Evolutionary conservation across 2,329 filamentous ascomycete genomes (phyloP), one percentile per base, ranked within the genome.

Genomic region (Pseudogymnoascus sp.): DNA sequence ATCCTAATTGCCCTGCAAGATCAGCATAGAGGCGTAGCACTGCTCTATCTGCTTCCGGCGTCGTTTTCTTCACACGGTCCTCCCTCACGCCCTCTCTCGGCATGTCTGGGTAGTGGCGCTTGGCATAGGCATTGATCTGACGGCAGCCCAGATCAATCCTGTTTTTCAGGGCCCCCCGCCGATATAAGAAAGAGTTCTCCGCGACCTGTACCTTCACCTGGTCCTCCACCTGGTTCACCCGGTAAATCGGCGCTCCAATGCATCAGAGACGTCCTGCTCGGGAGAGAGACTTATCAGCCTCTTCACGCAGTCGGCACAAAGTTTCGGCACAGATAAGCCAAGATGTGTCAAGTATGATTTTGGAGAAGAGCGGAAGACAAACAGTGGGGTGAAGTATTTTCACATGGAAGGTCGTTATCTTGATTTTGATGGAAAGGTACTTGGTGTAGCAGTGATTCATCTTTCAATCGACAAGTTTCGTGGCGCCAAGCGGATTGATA

Each of bases 341-440:
- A 59, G 35, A 35, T 62, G 55, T 45, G 27, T 62, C 21, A 40
- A 35, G 36, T 62, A 62, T 45, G 36, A 60, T 40, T 62, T 42
- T 60, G 36, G 48, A 18, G 33, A 62, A 48, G 61, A 60, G 27
- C 39, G 29, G 37, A 62, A 33, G 21, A 62, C 40, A 36, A 29
- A 18, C n/a, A 61, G 29, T 48, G 13, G 40, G 25, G 29, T 61
- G 29, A 36, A 60, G 39, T 63, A 63, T 29, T 65, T 63, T 31
- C 27, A 64, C 27, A 60, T 65, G 10, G 55, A 61, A 45, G 48
- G 59, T 15, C 15, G 52, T 60, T 70, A 72, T 64, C 64, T 74
- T 36, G 66, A 74, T 65, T 73, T 69, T 67, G 58, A 74, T 48
- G 66, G 69, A 58, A 65, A 69, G 60, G 62, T 65, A 31, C 70